Base-by-base conservation (phyloP, 768 basidiomycete species). In the Vishniacozyma victoriae region DNA sequence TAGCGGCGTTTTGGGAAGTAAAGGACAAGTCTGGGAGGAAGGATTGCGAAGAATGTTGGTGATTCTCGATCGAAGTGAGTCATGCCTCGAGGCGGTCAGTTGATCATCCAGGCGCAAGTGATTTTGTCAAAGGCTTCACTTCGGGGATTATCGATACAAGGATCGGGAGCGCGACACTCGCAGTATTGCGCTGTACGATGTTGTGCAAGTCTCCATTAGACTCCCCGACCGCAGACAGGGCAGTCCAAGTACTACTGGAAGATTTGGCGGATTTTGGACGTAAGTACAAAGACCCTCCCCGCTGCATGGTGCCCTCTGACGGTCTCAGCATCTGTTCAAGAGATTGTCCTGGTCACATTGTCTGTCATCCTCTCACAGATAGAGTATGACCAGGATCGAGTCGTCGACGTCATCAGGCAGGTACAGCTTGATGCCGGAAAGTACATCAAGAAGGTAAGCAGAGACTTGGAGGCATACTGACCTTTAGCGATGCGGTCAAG, bases 261-360 rank as follows among this genome's bases (percentile, higher is more conserved):
- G 11, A 14, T 35, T 40, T 14, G 19, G 9, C 14, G 9, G 37
- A 38, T 20, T 18, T 14, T 38, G 13, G 18, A 7, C 37, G 37
- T 18, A 15, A 29, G 13, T 35, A n/a, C 18, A 20, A 9, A 14
- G 1, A 35, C 20, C 20, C 15, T 22, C 22, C 27, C n/a, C 18
- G 3, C 7, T 24, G 4, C 35, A 23, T 38, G 39, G 38, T 48
- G 24, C 40, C 23, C 15, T 11, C 15, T 13, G 15, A 35, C 22
- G 7, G 23, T 13, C 22, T 23, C 24, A 54, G 53, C 46, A 26
- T 49, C 45, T 3, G 42, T 53, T 3, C 55, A 53, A 43, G 55
- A 57, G 33, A 22, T 52, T 5, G 25, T 57, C 3, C 24, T 57
- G 26, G 46, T 57, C 0, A 31, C 43, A 1, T 18, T 57, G 11